Conservation (phyloP, 1,284 basidiomycete genomes). For the Cryptococcus maquisensis region DNA sequence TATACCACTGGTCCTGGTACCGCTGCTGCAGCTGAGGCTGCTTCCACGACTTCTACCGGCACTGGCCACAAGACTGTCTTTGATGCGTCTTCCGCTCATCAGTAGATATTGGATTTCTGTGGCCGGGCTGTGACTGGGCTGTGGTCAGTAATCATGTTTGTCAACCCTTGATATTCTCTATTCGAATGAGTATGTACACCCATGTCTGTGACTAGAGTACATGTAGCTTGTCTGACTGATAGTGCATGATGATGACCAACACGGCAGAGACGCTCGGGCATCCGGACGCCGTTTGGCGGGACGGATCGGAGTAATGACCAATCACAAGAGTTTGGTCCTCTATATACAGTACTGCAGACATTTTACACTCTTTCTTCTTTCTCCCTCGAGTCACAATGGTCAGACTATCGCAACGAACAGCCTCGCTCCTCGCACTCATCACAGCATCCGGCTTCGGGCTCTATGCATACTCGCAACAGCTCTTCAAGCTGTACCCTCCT, state of each 20-base stretch:
- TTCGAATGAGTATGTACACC: too few species aligned
- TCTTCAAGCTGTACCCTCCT: neutral
- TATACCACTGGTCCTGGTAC: constrained; percentile 9
- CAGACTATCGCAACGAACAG: neutral
- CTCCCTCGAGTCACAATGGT: neutral
- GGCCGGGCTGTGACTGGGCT: neutral
- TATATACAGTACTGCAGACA: neutral
- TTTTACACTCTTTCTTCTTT: neutral
- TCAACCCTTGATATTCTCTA: too few species aligned
- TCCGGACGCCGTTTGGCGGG: too few species aligned
- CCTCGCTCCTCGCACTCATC: neutral
- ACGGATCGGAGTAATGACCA: too few species aligned
- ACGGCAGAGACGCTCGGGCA: too few species aligned
- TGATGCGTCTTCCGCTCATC: constrained; percentile 14
- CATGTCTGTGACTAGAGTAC: neutral
- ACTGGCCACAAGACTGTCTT: constrained; percentile 25
- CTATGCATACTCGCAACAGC: neutral
- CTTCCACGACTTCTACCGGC: neutral
- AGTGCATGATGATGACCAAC: too few species aligned
- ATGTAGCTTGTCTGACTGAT: too few species aligned
- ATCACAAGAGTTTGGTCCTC: too few species aligned
- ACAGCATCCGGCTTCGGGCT: neutral
- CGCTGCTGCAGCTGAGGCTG: neutral
- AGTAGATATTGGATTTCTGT: neutral
- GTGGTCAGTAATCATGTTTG: too few species aligned